phyloP scores from a whole-genome alignment of 176 grass and related monocot genomes.

The Paspalum vaginatum region DNA sequence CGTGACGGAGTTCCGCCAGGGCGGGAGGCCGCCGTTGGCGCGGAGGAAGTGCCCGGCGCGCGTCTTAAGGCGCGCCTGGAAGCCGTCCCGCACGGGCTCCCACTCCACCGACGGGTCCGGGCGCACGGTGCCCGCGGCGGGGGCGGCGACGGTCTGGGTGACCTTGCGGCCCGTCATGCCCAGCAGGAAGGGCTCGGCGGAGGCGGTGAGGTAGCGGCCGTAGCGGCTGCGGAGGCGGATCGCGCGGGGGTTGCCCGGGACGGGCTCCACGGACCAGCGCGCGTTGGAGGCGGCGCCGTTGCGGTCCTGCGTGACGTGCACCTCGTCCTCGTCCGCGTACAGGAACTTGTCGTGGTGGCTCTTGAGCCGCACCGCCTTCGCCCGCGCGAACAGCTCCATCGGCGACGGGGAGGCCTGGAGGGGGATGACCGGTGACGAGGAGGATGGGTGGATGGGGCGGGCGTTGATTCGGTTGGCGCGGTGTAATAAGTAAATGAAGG shows the following conservation, averaged over 20 bases:
- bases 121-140: conserved; percentile 27
- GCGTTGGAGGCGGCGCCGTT: conserved; percentile 54
- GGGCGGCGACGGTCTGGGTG: conserved; percentile 40
- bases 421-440: conserved; percentile 17
- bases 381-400: conserved; percentile 77
- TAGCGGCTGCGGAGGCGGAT: conserved; percentile 61
- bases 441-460: neutral
- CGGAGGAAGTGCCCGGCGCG: conserved; percentile 58
- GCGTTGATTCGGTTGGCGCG: neutral
- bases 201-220: conserved; percentile 85
- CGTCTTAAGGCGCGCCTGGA: conserved; percentile 73
- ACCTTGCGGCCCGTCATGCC: conserved; percentile 82
- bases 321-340: conserved; percentile 87
- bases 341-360: conserved; percentile 92
- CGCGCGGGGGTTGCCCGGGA: conserved; percentile 11
- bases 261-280: conserved; percentile 73
- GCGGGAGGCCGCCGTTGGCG: conserved; percentile 70
- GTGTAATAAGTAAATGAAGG: neutral
- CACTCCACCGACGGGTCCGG: conserved; percentile 75
- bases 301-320: conserved; percentile 71
- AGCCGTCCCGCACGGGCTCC: conserved; percentile 68
- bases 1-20: conserved; percentile 89
- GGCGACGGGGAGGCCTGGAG: neutral
- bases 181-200: conserved; percentile 69
- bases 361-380: conserved; percentile 82